A percentile compares a stretch with the other conserved stretches of the same genome.
These are phyloP conservation scores for Calonectria fujianensis DNA, from an alignment of 2,329 filamentous ascomycete genomes.

Conservation along the genomic window DNA sequence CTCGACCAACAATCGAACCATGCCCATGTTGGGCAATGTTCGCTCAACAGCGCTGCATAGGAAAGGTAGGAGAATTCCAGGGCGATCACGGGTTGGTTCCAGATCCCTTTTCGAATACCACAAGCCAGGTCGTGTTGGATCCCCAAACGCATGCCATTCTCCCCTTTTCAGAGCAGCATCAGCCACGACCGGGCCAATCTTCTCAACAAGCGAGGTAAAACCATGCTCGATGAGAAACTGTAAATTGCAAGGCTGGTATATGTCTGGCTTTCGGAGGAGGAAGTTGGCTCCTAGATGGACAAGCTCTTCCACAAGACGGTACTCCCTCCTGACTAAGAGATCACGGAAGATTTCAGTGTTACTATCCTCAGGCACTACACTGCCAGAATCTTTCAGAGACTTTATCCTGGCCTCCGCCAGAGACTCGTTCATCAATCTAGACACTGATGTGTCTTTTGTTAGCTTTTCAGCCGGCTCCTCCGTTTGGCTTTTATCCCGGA, in stretches of 20 bases:
- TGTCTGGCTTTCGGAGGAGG: constrained; percentile 8
- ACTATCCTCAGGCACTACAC: background rate
- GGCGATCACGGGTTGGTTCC: background rate
- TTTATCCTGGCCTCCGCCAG: constrained; percentile 2
- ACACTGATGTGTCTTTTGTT: background rate
- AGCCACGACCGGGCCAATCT: constrained; percentile 41
- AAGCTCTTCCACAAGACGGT: constrained; percentile 49
- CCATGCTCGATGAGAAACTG: constrained; percentile 44
- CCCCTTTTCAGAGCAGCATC: constrained; percentile 35
- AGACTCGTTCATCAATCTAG: background rate
- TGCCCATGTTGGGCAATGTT: constrained; percentile 57
- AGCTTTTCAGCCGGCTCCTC: background rate
- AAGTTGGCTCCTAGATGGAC: constrained; percentile 40
- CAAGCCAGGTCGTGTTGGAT: constrained; percentile 44
- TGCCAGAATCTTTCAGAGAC: background rate
- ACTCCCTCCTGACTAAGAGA: constrained; percentile 46
- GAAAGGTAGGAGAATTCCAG: constrained; percentile 39
- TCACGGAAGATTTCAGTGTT: constrained; percentile 7
- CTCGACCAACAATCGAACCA: constrained; percentile 60
- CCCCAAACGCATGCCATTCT: constrained; percentile 49
- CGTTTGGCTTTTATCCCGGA: background rate
- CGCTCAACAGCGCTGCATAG: constrained; percentile 55
- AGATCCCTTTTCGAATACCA: constrained; percentile 39
- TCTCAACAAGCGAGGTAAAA: constrained; percentile 46
- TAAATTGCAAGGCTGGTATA: background rate